Base-by-base conservation (phyloP, 2,329 filamentous ascomycete species). In the Fonsecaea multimorphosa region DNA sequence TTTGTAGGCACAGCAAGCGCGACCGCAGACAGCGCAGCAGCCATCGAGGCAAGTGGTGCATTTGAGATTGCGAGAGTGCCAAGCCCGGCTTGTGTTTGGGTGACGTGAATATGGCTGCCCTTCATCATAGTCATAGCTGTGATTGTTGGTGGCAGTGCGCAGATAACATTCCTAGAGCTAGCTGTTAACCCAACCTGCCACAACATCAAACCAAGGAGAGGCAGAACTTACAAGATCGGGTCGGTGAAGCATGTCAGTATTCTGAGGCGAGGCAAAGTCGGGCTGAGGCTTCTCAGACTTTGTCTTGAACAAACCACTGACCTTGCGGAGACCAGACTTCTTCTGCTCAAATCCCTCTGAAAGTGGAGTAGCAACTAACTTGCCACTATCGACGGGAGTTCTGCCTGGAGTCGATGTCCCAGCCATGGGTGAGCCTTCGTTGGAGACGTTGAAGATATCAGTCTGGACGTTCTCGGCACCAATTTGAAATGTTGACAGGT, bases 1-100 rank as follows among this genome's bases (percentile, higher is more conserved):
- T 62, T 71, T 66, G 59, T 71, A 75, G n/a, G 76, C 71, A 60
- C 77, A 78, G 67, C 77, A 78, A 8, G 73, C 60, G 16, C 61
- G 68, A 19, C 67, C 65, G 60, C 77, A 78, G 53, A 73, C 46
- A 9, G 73, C 71, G 60, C 77, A 78, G 40, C 59, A 60, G 8
- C 63, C 19, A 31, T 70, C 72, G 11, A 59, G 34, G 58, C 76
- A 78, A 27, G 61, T 67, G 3, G 71, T 73, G 68, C 77, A 78
- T 51, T 72, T 70, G 19, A 77, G 71, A 57, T 77, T 77, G 65
- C 68, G 75, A 14, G 71, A 71, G 53, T 72, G 61, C 75, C 76
- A 77, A 29, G 52, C 61, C 58, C 73, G 70, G n/a, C 58, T 49
- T 31, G 70, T 73, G 38, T 66, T 65, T 19, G 72, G 72, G 46